Base-by-base conservation (phyloP, 1,139 yeast genomes). In the Protomyces pachydermus region DNA sequence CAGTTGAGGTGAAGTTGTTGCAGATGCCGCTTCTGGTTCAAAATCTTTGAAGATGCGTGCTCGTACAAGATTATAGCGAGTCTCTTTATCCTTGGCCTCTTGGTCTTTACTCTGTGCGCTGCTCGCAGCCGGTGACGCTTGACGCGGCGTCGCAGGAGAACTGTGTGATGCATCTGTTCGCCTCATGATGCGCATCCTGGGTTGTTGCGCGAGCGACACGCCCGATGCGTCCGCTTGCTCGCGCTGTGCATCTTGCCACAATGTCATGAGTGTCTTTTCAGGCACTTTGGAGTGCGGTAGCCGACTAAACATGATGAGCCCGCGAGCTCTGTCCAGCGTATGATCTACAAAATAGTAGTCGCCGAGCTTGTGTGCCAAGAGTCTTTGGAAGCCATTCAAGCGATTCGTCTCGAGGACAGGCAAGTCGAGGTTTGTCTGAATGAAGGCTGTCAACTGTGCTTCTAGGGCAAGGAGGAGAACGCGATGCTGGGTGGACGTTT, bases 11-110 rank as follows among this genome's bases (percentile, higher is more conserved):
- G 48, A 12, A n/a, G 25, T 20, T 2, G 42, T 23, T 14, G 25
- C 54, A 5, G 14, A 12, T 3, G 16, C 42, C 5, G 16, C 42
- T 54, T 42, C 48, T n/a, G 48, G 48, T 34, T 60, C 64, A 25
- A 60, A 56, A 9, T 56, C 64, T 28, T 60, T 50, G 54, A 60
- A 60, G 9, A 60, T 60, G 38, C 56, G 51, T 6, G 65, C 65
- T 23, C 58, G 54, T 10, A 65, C 65, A 53, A 54, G 60, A 32
- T 25, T 28, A 20, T 60, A 60, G 38, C 60, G 32, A 39, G 54
- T 52, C 52, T 60, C 64, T 48, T 60, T 60, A 23, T 54, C 64
- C 28, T 37, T n/a, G 32, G 50, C 54, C 23, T 54, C 60, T 25
- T 54, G 42, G 9, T 60, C 64, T 46, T 51, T 50, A 18, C 34